These are phyloP conservation scores for Nannizzia gypsea DNA, from an alignment of 2,329 filamentous ascomycete genomes.

Conservation along the genomic window DNA sequence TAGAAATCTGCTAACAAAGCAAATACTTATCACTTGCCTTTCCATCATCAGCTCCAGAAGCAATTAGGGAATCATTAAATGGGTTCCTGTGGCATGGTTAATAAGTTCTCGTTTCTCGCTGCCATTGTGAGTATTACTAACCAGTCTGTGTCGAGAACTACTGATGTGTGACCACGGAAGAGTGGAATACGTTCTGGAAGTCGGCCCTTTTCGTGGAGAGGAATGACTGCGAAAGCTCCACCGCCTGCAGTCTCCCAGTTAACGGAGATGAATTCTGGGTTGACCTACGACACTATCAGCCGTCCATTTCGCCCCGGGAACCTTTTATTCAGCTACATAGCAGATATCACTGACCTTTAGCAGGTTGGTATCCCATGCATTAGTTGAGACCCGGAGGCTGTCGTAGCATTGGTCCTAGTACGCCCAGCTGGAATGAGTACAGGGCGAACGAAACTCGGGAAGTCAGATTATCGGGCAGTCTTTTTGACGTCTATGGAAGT, in stretches of 20 bases:
- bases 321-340: conserved; percentile 5
- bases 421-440: not conserved
- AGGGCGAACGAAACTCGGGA: not conserved
- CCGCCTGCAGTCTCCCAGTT: conserved; percentile 97
- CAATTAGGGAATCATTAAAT: conserved; percentile 86
- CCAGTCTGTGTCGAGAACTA: conserved; percentile 97
- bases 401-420: conserved; percentile 86
- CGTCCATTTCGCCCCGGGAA: not conserved
- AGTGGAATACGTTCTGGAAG: conserved; percentile 85
- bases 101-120: not conserved
- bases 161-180: conserved; percentile 89
- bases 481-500: conserved; percentile 12
- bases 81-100: conserved; percentile 56
- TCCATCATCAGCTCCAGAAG: conserved; percentile 89
- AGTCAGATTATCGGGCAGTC: conserved; percentile 2
- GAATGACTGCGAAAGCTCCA: conserved; percentile 93
- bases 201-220: conserved; percentile 77
- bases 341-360: conserved; percentile 60
- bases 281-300: conserved; percentile 50
- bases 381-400: conserved; percentile 90
- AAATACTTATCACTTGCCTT: conserved; percentile 43
- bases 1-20: conserved; percentile 36
- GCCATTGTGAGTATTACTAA: conserved; percentile 31
- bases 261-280: conserved; percentile 89
- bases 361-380: conserved; percentile 98